These are phyloP conservation scores for Luzula sylvatica DNA, from an alignment of 176 grass and related monocot genomes.

Conservation along the genomic window DNA sequence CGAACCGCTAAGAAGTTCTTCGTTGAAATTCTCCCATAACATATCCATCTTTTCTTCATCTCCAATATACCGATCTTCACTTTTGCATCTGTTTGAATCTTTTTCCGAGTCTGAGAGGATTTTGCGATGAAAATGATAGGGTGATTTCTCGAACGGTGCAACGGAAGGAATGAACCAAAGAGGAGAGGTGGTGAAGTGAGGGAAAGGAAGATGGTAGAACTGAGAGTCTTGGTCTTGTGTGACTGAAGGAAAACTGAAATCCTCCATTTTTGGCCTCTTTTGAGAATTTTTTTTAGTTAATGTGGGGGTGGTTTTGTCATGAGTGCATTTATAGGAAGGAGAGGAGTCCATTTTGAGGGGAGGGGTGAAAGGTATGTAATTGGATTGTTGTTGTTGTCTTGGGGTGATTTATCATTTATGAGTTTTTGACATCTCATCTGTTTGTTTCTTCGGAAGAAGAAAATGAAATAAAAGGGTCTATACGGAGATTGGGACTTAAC, in stretches of 20 bases:
- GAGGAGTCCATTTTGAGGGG: slow-evolving; percentile 5
- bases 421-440: slow-evolving; percentile 15
- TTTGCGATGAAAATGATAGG: slow-evolving; percentile 16
- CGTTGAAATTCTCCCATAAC: slow-evolving; percentile 97
- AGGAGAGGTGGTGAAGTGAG: slow-evolving; percentile 40
- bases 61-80: slow-evolving; percentile 7
- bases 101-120: slow-evolving; percentile 27
- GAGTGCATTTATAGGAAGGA: slow-evolving; percentile 17
- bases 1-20: slow-evolving; percentile 33
- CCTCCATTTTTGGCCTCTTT: slow-evolving; percentile 40
- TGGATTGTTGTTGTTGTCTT: neutral
- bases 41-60: slow-evolving; percentile 86
- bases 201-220: slow-evolving; percentile 28
- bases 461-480: too few species aligned
- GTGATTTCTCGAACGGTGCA: neutral
- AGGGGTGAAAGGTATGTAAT: slow-evolving; percentile 1
- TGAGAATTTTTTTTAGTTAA: neutral
- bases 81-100: neutral
- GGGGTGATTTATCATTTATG: neutral
- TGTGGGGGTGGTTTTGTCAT: neutral
- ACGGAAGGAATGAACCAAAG: slow-evolving; percentile 47
- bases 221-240: slow-evolving; percentile 24
- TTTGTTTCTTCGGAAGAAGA: neutral
- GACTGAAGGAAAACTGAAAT: slow-evolving; percentile 67
- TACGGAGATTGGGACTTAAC: too few species aligned